Evolutionary conservation across 306 rosid genomes (phyloP).

Genomic region (Arachis hypogaea): DNA sequence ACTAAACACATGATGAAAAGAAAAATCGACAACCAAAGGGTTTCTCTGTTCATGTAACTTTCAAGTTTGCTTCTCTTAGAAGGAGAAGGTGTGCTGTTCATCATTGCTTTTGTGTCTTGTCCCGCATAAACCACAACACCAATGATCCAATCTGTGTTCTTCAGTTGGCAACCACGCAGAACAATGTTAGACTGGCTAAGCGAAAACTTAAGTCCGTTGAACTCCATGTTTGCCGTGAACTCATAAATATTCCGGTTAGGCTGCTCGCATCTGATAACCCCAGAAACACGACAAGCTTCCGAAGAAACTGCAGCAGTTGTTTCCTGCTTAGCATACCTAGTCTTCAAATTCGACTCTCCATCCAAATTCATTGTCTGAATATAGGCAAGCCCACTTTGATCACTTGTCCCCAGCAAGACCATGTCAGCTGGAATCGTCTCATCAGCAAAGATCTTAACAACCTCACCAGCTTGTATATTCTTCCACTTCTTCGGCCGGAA

Average conservation of each 20-base stretch:
- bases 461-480: constrained; percentile 79
- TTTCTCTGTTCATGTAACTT: constrained; percentile 90
- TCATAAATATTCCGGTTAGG: constrained; percentile 94
- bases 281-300: constrained; percentile 58
- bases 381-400: constrained; percentile 92
- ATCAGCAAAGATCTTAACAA: constrained; percentile 76
- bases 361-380: constrained; percentile 98
- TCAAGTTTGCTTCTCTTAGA: constrained; percentile 93
- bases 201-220: constrained; percentile 62
- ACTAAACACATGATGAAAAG: constrained; percentile 84
- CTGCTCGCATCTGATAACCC: constrained; percentile 82
- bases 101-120: constrained; percentile 96
- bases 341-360: constrained; percentile 97
- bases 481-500: constrained; percentile 77
- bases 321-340: constrained; percentile 96
- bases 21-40: constrained; percentile 83
- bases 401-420: constrained; percentile 98
- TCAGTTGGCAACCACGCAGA: constrained; percentile 95
- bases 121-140: constrained; percentile 99
- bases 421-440: constrained; percentile 92
- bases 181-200: constrained; percentile 94
- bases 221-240: constrained; percentile 92
- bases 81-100: constrained; percentile 93
- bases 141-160: constrained; percentile 92
- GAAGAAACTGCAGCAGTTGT: constrained; percentile 56